phyloP scores from a whole-genome alignment of 495 filamentous ascomycete genomes.

The Thermothielavioides terrestris region DNA sequence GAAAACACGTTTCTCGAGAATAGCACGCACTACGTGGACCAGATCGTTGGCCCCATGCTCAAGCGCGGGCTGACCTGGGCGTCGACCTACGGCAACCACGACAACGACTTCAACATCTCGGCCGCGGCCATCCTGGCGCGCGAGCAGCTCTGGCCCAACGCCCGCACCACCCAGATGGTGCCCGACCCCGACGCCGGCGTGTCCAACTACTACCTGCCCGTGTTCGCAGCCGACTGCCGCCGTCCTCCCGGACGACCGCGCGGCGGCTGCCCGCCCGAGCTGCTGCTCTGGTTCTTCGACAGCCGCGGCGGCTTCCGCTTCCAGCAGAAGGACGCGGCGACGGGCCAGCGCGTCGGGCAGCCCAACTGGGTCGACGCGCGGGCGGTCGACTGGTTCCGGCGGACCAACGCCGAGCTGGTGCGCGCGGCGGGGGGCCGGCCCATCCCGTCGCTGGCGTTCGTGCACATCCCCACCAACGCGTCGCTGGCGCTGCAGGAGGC shows the following conservation, averaged over 20 bases:
- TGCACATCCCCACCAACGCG: slow-evolving; percentile 60
- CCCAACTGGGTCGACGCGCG: slow-evolving; percentile 39
- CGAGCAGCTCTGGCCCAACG: slow-evolving; percentile 45
- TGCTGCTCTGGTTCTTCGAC: slow-evolving; percentile 73
- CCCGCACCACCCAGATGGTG: slow-evolving; percentile 46
- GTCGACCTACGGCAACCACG: slow-evolving; percentile 69
- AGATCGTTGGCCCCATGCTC: slow-evolving; percentile 50
- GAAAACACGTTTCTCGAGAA: slow-evolving; percentile 54
- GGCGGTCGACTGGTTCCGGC: slow-evolving; percentile 54
- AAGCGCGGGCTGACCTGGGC: slow-evolving; percentile 50
- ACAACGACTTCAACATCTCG: slow-evolving; percentile 53
- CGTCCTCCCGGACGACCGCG: background rate
- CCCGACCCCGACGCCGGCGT: slow-evolving; percentile 43
- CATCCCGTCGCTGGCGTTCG: slow-evolving; percentile 61
- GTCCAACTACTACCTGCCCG: slow-evolving; percentile 59
- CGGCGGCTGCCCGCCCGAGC: slow-evolving; percentile 21
- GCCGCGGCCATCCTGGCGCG: slow-evolving; percentile 44
- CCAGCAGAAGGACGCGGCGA: slow-evolving; percentile 32
- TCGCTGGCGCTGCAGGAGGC: slow-evolving; percentile 45
- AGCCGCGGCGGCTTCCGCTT: slow-evolving; percentile 52
- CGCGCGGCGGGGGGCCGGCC: slow-evolving; percentile 21
- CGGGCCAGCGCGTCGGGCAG: slow-evolving; percentile 24
- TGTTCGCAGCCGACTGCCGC: slow-evolving; percentile 27
- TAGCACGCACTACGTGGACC: slow-evolving; percentile 49
- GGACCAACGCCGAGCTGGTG: slow-evolving; percentile 37